Conservation (phyloP, 179 eudicot species). For the Spergularia azorica region DNA sequence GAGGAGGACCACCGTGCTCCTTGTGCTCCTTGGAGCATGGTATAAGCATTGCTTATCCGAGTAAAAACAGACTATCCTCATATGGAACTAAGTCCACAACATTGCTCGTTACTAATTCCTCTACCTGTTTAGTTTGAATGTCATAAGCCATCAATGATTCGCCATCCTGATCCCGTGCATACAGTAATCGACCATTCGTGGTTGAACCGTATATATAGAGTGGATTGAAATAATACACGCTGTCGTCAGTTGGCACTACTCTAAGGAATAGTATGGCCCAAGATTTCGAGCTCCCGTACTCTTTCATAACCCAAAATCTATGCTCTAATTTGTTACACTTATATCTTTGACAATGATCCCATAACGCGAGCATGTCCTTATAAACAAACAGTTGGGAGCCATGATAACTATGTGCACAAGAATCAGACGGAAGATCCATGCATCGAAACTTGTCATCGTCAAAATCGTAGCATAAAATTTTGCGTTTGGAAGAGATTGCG, state of each 20-base stretch:
- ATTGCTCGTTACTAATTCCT: not conserved
- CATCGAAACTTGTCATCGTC: not conserved
- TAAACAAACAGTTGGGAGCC: not conserved
- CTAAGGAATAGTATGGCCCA: not conserved
- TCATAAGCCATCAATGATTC: not conserved
- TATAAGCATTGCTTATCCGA: not conserved
- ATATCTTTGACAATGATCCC: not conserved
- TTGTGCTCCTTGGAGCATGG: no score
- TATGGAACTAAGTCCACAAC: not conserved
- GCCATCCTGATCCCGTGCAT: not conserved
- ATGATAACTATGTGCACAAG: not conserved
- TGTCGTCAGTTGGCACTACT: not conserved
- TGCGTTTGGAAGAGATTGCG: no score
- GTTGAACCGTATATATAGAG: not conserved
- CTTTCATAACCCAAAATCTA: not conserved
- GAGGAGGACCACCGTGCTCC: no score
- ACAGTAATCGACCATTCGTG: not conserved
- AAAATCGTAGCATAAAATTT: no score
- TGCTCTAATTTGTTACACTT: no score
- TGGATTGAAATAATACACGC: not conserved
- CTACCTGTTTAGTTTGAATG: no score
- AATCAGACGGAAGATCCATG: not conserved
- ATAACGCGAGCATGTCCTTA: not conserved
- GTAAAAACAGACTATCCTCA: not conserved
- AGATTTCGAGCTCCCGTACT: not conserved